Conservation (phyloP, 345 rosid species). For the sweet orange (Citrus sinensis) region DVS_A1.0 CM039167.1:13659501-13660000, state of each 20-base stretch:
- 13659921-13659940: not conserved
- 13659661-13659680: too few species aligned
- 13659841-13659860: not conserved
- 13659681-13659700: too few species aligned
- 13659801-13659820: not conserved
- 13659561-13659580: not conserved
- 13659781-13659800: not conserved
- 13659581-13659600: too few species aligned
- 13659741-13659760: not conserved
- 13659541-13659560: not conserved
- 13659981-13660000: not conserved
- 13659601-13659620: too few species aligned
- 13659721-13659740: too few species aligned
- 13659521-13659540: not conserved
- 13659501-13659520: not conserved
- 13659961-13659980: not conserved
- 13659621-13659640: rapidly evolving
- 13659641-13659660: too few species aligned
- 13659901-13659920: not conserved
- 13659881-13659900: not conserved
- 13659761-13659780: not conserved
- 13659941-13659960: not conserved
- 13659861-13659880: not conserved
- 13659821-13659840: not conserved
- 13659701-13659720: too few species aligned